Evolutionary conservation across 768 basidiomycete species (phyloP).

Genomic region (Boletus eberwhitei): DNA sequence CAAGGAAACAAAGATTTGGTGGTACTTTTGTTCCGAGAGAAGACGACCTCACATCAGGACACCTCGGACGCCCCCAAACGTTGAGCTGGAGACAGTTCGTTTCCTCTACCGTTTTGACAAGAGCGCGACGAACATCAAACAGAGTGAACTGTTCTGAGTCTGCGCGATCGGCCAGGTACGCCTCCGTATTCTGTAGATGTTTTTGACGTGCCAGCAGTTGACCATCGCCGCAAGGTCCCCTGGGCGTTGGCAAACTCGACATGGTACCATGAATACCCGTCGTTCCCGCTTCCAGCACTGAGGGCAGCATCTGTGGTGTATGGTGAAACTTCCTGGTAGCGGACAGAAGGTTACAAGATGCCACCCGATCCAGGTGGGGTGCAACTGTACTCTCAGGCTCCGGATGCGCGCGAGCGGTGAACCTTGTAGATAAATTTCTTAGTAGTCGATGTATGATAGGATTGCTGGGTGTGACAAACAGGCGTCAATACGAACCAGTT

Average conservation of each 20-base stretch:
- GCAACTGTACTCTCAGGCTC: constrained; percentile 33
- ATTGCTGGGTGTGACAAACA: constrained; percentile 16
- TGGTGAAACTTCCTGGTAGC: constrained; percentile 36
- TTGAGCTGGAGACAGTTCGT: constrained; percentile 38
- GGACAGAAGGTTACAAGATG: constrained; percentile 43
- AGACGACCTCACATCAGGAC: constrained; percentile 1
- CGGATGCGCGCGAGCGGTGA: not conserved
- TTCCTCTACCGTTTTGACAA: constrained; percentile 58
- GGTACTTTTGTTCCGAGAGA: constrained; percentile 24
- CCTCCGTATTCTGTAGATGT: not conserved
- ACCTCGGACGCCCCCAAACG: constrained; percentile 27
- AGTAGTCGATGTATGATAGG: not conserved
- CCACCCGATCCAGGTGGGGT: constrained; percentile 17
- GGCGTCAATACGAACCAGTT: constrained; percentile 8
- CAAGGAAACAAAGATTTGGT: constrained; percentile 41
- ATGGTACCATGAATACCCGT: constrained; percentile 60
- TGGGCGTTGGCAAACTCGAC: constrained; percentile 51
- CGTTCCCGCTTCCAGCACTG: constrained; percentile 47
- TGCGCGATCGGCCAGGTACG: constrained; percentile 45
- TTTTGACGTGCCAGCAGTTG: not conserved
- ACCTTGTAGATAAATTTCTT: not conserved
- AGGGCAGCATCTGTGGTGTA: constrained; percentile 42
- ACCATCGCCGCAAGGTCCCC: constrained; percentile 39
- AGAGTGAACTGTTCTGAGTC: constrained; percentile 46
- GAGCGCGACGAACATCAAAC: constrained; percentile 58